Percentiles rank a stretch among this genome's conserved stretches.
Conservation (phyloP, 2,329 filamentous ascomycete genomes). For the Penicillium hordei region DNA sequence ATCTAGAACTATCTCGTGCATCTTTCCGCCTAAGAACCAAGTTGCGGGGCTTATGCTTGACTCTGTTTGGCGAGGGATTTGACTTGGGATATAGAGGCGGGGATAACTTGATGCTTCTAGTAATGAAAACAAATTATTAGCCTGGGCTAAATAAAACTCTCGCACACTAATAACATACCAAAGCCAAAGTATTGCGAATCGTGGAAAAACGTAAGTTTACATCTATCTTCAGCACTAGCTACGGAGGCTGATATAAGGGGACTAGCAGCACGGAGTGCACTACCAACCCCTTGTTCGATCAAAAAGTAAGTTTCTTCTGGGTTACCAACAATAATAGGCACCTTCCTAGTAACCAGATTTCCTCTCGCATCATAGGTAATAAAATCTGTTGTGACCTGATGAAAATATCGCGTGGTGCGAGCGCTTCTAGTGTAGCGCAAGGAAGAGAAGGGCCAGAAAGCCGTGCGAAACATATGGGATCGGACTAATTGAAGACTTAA, state of each 20-base stretch:
- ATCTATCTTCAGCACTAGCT: conserved; percentile 16
- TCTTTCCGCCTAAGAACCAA: conserved; percentile 25
- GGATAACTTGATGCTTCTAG: conserved; percentile 24
- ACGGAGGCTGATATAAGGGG: conserved; percentile 5
- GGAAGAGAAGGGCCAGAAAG: conserved; percentile 12
- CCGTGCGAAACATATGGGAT: conserved; percentile 17
- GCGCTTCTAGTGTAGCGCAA: conserved; percentile 6
- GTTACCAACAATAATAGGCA: conserved; percentile 25
- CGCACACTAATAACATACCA: conserved; percentile 10
- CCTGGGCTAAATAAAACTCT: neutral
- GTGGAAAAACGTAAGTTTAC: conserved; percentile 30
- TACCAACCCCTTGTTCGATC: conserved; percentile 23
- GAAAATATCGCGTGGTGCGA: conserved; percentile 19
- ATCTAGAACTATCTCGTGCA: conserved; percentile 29
- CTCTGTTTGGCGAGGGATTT: conserved; percentile 24
- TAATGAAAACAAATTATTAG: conserved; percentile 1
- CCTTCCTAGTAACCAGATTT: conserved; percentile 19
- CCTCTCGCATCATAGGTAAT: conserved; percentile 20
- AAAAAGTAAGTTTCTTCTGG: conserved; percentile 27
- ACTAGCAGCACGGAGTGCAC: conserved; percentile 20
- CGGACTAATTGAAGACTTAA: neutral
- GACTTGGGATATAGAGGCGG: conserved; percentile 22
- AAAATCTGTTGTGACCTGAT: conserved; percentile 26
- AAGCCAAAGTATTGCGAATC: conserved; percentile 29
- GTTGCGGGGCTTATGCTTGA: conserved; percentile 27